Percentiles rank a stretch among this genome's conserved stretches.
Conservation (phyloP, 352 stramenopile genomes). For the Globisporangium megalacanthum region DNA sequence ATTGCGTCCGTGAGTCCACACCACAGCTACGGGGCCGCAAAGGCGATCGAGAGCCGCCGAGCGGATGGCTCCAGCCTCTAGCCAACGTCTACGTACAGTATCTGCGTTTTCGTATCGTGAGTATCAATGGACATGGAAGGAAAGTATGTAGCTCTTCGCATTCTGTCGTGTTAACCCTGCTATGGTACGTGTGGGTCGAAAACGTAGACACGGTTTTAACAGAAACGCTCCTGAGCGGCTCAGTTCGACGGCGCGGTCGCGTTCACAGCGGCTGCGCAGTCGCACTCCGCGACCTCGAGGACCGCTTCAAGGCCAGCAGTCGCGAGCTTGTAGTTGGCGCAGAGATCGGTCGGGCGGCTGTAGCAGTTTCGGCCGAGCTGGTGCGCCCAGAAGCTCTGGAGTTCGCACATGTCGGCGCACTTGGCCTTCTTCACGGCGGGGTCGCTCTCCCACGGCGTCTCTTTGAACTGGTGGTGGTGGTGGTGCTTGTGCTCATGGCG, state of each 20-base stretch:
- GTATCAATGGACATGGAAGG: no score
- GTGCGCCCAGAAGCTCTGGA: constrained; percentile 53
- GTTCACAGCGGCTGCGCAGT: constrained; percentile 14
- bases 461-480: constrained; percentile 34
- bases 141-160: no score
- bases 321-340: constrained; percentile 49
- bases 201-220: no score
- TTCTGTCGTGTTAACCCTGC: no score
- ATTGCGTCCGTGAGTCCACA: not conserved
- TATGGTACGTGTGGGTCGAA: no score
- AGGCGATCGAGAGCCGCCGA: constrained; percentile 7
- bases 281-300: constrained; percentile 50
- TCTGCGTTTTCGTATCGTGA: no score
- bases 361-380: constrained; percentile 58
- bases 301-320: constrained; percentile 42
- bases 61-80: not conserved
- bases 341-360: constrained; percentile 44
- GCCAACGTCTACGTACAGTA: no score
- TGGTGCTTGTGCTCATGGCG: not conserved
- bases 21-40: not conserved
- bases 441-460: constrained; percentile 62
- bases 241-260: not conserved
- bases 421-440: constrained; percentile 35
- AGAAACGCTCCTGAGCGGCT: not conserved
- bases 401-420: constrained; percentile 54